phyloP scores from a whole-genome alignment of 2,329 filamentous ascomycete species.

The Calcarisporium arbuscula region DNA sequence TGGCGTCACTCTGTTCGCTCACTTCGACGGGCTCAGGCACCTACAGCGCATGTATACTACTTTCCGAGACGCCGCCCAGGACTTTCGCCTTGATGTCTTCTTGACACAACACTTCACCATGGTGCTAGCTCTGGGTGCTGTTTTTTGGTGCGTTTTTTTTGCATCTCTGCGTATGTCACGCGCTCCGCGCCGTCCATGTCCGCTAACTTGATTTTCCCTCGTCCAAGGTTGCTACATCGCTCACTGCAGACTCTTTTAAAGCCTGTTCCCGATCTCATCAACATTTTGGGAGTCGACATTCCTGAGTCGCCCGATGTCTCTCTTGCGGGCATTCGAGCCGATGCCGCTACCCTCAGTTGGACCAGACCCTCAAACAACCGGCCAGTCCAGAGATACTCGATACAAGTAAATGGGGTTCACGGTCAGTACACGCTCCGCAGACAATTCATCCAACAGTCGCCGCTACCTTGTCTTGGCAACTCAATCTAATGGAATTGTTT shows the following conservation, averaged over 20 bases:
- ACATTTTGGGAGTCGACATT: slow-evolving; percentile 88
- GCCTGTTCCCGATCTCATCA: slow-evolving; percentile 83
- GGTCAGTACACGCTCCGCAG: slow-evolving; percentile 46
- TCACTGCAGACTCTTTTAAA: slow-evolving; percentile 86
- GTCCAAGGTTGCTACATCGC: slow-evolving; percentile 69
- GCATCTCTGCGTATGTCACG: neutral
- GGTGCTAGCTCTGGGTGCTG: slow-evolving; percentile 46
- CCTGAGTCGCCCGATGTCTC: slow-evolving; percentile 85
- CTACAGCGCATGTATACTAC: slow-evolving; percentile 21
- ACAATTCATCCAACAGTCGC: neutral
- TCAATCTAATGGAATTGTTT: slow-evolving; percentile 3
- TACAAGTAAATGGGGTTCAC: slow-evolving; percentile 89
- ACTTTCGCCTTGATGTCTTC: slow-evolving; percentile 40
- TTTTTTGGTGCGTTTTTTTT: slow-evolving; percentile 41
- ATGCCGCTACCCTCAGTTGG: slow-evolving; percentile 89
- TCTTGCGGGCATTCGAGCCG: slow-evolving; percentile 79
- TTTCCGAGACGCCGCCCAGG: slow-evolving; percentile 26
- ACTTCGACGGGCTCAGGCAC: slow-evolving; percentile 25
- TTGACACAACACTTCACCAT: slow-evolving; percentile 46
- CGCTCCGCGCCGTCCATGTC: slow-evolving; percentile 10
- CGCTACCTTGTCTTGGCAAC: neutral
- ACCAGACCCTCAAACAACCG: slow-evolving; percentile 61
- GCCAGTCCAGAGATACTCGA: slow-evolving; percentile 77
- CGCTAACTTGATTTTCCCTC: slow-evolving; percentile 2
- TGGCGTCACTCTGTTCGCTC: slow-evolving; percentile 24